phyloP scores from a whole-genome alignment of 345 rosid species.

The Hypericum androsaemum region DNA sequence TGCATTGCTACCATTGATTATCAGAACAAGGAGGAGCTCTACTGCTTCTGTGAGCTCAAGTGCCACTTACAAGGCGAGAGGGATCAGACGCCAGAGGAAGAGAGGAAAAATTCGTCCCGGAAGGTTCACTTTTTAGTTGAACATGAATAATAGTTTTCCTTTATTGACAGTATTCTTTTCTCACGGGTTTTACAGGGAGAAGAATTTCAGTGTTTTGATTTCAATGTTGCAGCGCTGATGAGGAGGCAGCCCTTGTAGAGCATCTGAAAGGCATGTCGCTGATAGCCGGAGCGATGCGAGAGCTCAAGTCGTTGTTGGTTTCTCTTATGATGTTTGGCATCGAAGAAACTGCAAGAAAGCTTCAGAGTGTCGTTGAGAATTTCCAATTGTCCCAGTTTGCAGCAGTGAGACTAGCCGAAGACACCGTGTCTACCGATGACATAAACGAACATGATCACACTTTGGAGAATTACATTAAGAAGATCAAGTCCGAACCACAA shows the following conservation, averaged over 20 bases:
- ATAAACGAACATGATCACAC: constrained; percentile 47
- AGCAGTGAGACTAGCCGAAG: constrained; percentile 74
- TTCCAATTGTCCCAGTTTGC: constrained; percentile 70
- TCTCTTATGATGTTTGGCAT: constrained; percentile 65
- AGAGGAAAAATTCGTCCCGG: constrained; percentile 90
- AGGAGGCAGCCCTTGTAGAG: constrained; percentile 89
- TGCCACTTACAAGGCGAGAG: constrained; percentile 60
- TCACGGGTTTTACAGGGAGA: constrained; percentile 2
- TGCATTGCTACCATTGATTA: constrained; percentile 12
- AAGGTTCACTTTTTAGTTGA: constrained; percentile 38
- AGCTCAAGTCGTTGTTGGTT: constrained; percentile 65
- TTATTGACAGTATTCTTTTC: background rate
- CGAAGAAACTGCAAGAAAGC: constrained; percentile 54
- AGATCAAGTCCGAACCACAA: constrained; percentile 29
- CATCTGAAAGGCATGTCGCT: constrained; percentile 83
- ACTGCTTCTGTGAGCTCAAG: constrained; percentile 62
- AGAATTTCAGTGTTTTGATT: background rate
- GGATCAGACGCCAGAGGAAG: constrained; percentile 52
- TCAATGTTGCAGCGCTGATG: constrained; percentile 57
- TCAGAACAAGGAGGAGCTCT: constrained; percentile 68
- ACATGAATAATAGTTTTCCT: too few relatives aligned
- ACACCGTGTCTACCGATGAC: constrained; percentile 41
- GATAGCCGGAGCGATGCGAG: constrained; percentile 56
- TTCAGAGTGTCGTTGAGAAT: constrained; percentile 59
- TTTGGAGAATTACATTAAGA: constrained; percentile 43